phyloP scores from a whole-genome alignment of 2,329 filamentous ascomycete species.

The Pseudocercospora ulei region DNA sequence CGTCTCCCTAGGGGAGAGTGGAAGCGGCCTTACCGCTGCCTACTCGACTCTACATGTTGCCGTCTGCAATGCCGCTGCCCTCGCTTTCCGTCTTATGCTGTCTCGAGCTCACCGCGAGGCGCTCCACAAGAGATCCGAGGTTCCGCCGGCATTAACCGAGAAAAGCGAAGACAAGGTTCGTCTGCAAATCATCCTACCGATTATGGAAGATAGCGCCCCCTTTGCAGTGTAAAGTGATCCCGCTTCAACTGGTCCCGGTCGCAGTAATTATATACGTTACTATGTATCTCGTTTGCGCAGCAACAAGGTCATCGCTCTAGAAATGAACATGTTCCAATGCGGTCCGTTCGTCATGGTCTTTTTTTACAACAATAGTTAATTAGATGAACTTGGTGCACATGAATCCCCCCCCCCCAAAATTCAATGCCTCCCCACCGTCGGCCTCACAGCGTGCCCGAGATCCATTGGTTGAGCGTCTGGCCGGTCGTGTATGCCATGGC shows the following conservation, averaged over 20 bases:
- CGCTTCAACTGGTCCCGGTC: no score
- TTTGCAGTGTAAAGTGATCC: neutral
- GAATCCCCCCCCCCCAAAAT: neutral
- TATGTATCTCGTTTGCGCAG: no score
- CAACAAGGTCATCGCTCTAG: no score
- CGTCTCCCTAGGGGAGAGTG: constrained; percentile 43
- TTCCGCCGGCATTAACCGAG: constrained; percentile 49
- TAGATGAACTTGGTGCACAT: constrained; percentile 1
- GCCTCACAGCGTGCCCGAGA: constrained; percentile 17
- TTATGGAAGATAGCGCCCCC: constrained; percentile 35
- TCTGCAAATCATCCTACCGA: constrained; percentile 51
- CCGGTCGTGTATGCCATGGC: constrained; percentile 64
- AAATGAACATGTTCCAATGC: no score
- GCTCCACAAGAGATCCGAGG: constrained; percentile 56
- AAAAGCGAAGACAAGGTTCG: constrained; percentile 43
- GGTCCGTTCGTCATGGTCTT: no score
- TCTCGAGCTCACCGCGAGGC: constrained; percentile 69
- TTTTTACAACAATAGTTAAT: neutral
- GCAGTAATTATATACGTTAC: no score
- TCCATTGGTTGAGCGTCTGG: constrained; percentile 42
- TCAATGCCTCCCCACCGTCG: constrained; percentile 1
- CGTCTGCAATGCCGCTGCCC: constrained; percentile 48
- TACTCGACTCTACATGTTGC: constrained; percentile 10
- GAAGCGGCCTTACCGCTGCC: constrained; percentile 10
- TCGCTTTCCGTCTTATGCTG: constrained; percentile 65